These are phyloP conservation scores for Taphrina confusa DNA, from an alignment of 1,139 yeast genomes.

Conservation along the genomic window DNA sequence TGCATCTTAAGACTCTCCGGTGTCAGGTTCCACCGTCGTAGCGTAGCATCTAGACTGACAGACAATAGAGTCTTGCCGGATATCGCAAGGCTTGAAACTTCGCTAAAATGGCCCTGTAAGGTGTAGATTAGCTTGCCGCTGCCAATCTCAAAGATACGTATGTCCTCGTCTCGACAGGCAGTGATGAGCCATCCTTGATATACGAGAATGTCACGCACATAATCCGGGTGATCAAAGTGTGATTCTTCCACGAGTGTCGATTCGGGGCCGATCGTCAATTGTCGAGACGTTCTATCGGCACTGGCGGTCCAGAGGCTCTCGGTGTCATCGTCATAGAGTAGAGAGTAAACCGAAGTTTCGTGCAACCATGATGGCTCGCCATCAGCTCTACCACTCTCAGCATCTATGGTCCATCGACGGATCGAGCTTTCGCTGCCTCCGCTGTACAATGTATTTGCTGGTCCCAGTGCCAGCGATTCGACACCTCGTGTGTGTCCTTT, in stretches of 20 bases:
- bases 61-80: conserved; percentile 14
- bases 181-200: conserved; percentile 16
- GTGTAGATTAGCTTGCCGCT: conserved; percentile 19
- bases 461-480: conserved; percentile 26
- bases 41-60: conserved; percentile 24
- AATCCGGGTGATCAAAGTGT: conserved; percentile 33
- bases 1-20: conserved; percentile 12
- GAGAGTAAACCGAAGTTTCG: conserved; percentile 26
- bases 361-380: conserved; percentile 28
- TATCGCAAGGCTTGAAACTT: conserved; percentile 16
- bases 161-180: conserved; percentile 36
- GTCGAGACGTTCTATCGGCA: conserved; percentile 27
- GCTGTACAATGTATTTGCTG: background rate
- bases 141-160: conserved; percentile 30
- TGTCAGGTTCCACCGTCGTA: conserved; percentile 29
- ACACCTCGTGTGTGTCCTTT: conserved; percentile 36
- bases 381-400: conserved; percentile 6
- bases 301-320: conserved; percentile 30
- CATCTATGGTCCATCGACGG: conserved; percentile 17
- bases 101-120: conserved; percentile 33
- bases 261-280: conserved; percentile 4
- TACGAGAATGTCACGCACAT: conserved; percentile 27
- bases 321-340: conserved; percentile 18
- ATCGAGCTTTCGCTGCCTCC: conserved; percentile 32
- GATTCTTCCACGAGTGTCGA: conserved; percentile 13